Percentiles rank a stretch among this genome's conserved stretches.
phyloP scores from a whole-genome alignment of 805 yeast genomes.

The Suhomyces vadensis region DNA sequence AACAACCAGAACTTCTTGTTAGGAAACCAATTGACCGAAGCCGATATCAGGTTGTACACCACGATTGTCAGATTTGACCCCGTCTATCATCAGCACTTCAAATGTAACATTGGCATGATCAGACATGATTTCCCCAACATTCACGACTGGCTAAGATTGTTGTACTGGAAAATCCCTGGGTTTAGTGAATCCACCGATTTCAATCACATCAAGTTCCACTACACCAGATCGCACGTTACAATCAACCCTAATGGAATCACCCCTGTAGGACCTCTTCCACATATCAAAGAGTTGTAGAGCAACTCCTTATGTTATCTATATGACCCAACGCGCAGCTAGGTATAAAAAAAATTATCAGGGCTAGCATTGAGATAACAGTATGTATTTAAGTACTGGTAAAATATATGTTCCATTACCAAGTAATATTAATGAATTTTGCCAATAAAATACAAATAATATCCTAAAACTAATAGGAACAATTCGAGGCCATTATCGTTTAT shows the following conservation, averaged over 20 bases:
- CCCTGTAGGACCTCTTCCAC: slow-evolving; percentile 85
- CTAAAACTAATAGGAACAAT: no score
- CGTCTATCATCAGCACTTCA: slow-evolving; percentile 93
- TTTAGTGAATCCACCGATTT: slow-evolving; percentile 81
- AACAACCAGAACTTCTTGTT: slow-evolving; percentile 42
- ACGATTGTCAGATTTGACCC: slow-evolving; percentile 91
- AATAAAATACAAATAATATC: no score
- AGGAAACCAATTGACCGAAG: slow-evolving; percentile 78
- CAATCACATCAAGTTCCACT: slow-evolving; percentile 88
- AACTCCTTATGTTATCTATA: background rate
- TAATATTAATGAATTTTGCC: no score
- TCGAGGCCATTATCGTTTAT: no score
- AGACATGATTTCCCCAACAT: slow-evolving; percentile 76
- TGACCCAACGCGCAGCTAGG: no score
- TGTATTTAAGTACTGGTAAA: no score
- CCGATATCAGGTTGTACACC: slow-evolving; percentile 83
- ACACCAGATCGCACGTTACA: slow-evolving; percentile 78
- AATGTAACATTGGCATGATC: slow-evolving; percentile 82
- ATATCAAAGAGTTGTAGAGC: slow-evolving; percentile 43
- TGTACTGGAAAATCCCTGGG: slow-evolving; percentile 77
- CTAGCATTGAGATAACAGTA: no score
- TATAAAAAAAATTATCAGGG: no score
- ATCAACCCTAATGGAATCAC: slow-evolving; percentile 85
- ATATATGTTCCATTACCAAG: no score
- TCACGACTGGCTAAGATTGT: slow-evolving; percentile 75